phyloP scores from a whole-genome alignment of 176 grass and related monocot species.

The Poa annua region DNA sequence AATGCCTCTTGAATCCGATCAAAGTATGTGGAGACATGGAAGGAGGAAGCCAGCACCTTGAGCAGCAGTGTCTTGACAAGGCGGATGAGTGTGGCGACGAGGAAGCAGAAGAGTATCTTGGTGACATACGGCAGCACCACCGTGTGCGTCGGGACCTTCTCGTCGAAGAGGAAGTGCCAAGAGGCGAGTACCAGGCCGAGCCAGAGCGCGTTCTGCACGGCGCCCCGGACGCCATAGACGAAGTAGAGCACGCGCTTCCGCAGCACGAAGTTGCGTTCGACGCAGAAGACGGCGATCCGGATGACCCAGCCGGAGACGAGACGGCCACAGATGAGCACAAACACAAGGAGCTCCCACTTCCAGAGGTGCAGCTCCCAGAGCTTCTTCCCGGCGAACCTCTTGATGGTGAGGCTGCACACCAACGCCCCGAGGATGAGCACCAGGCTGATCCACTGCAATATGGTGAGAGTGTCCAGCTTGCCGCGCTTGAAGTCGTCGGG shows the following conservation, averaged over 20 bases:
- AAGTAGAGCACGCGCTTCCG: conserved; percentile 87
- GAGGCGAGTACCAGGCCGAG: conserved; percentile 70
- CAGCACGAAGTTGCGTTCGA: conserved; percentile 81
- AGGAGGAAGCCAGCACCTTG: conserved; percentile 84
- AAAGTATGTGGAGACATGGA: conserved; percentile 83
- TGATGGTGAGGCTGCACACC: conserved; percentile 52
- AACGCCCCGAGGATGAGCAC: conserved; percentile 66
- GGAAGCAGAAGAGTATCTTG: conserved; percentile 75
- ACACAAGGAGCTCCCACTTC: conserved; percentile 75
- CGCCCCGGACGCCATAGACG: conserved; percentile 71
- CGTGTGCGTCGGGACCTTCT: conserved; percentile 52
- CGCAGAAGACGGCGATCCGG: conserved; percentile 58
- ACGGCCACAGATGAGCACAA: conserved; percentile 81
- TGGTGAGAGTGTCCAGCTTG: conserved; percentile 56
- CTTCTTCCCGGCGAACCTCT: conserved; percentile 29
- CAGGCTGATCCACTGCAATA: conserved; percentile 76
- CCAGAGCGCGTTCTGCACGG: conserved; percentile 76
- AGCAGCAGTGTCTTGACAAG: conserved; percentile 75
- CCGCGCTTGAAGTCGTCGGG: conserved; percentile 80
- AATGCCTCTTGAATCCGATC: conserved; percentile 87
- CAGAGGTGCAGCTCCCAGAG: conserved; percentile 63
- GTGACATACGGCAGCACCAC: conserved; percentile 60
- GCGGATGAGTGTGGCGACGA: conserved; percentile 68
- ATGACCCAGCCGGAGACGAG: conserved; percentile 80
- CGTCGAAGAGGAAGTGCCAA: conserved; percentile 77